Conservation (phyloP, 2,329 filamentous ascomycete species). For the Phymatotrichopsis omnivora region DNA sequence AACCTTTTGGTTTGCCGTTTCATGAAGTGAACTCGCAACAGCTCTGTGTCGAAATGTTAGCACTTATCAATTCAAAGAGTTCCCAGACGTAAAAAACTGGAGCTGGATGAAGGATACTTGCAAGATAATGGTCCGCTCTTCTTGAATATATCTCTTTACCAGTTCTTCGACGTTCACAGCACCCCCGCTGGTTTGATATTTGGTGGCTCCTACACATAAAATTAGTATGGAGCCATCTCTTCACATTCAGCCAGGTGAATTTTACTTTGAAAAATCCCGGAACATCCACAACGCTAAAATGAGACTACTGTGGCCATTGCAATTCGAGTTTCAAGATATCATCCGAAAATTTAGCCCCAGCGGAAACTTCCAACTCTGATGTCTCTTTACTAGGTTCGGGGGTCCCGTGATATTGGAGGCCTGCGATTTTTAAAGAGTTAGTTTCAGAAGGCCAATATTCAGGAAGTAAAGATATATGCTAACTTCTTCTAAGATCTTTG, state of each 20-base stretch:
- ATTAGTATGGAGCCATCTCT: no score
- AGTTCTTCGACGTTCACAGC: constrained; percentile 26
- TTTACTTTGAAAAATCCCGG: constrained; percentile 32
- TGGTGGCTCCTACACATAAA: constrained; percentile 29
- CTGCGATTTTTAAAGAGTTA: constrained; percentile 12
- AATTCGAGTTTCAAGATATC: constrained; percentile 31
- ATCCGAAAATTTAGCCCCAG: constrained; percentile 25
- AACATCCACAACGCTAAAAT: constrained; percentile 31
- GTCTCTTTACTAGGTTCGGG: constrained; percentile 16
- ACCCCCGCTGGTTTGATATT: constrained; percentile 28
- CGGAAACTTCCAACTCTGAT: no score
- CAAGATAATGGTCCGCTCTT: constrained; percentile 31
- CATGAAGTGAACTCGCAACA: constrained; percentile 26
- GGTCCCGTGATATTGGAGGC: constrained; percentile 28
- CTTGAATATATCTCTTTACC: constrained; percentile 28
- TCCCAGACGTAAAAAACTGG: no score
- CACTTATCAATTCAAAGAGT: background rate
- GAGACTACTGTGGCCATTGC: constrained; percentile 25
- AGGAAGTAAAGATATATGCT: no score
- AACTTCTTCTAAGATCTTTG: constrained; percentile 23
- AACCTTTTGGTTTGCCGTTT: constrained; percentile 31
- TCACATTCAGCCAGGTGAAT: no score
- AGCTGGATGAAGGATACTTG: no score
- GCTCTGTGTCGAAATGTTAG: constrained; percentile 14
- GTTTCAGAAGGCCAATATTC: background rate